Conservation (phyloP, 148 eudicot genomes). For the Simmondsia chinensis region DNA sequence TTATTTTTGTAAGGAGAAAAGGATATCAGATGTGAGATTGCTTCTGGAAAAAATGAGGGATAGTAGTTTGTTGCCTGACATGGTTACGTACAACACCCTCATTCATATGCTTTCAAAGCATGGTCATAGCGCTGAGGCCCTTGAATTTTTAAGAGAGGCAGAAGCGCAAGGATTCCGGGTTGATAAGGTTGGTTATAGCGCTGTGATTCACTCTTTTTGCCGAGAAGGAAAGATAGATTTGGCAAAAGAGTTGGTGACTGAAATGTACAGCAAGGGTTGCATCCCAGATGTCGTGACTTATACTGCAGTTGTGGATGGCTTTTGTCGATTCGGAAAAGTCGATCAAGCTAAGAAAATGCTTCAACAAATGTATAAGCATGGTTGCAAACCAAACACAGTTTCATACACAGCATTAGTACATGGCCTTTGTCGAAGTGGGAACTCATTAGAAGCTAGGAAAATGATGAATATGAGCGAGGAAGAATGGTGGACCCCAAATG, state of each 20-base stretch:
- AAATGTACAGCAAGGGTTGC: constrained; percentile 22
- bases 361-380: constrained; percentile 23
- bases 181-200: constrained; percentile 28
- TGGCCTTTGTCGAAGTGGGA: constrained; percentile 24
- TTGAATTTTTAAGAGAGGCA: constrained; percentile 18
- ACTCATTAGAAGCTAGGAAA: constrained; percentile 26
- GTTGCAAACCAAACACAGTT: constrained; percentile 27
- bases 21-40: constrained; percentile 15
- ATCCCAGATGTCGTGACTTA: constrained; percentile 31
- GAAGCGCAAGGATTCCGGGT: constrained; percentile 23
- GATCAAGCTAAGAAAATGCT: constrained; percentile 26
- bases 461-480: constrained; percentile 26
- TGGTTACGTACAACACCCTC: constrained; percentile 22
- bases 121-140: constrained; percentile 20
- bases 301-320: constrained; percentile 25
- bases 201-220: constrained; percentile 23
- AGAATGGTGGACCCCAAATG: constrained; percentile 28
- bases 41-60: constrained; percentile 24
- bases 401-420: constrained; percentile 23
- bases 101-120: constrained; percentile 26
- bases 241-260: constrained; percentile 24
- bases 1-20: constrained; percentile 16
- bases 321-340: constrained; percentile 20
- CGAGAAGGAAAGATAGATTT: constrained; percentile 14
- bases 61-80: constrained; percentile 17